Base-by-base conservation (phyloP, 495 filamentous ascomycete genomes). In the Penicillium angulare region DNA sequence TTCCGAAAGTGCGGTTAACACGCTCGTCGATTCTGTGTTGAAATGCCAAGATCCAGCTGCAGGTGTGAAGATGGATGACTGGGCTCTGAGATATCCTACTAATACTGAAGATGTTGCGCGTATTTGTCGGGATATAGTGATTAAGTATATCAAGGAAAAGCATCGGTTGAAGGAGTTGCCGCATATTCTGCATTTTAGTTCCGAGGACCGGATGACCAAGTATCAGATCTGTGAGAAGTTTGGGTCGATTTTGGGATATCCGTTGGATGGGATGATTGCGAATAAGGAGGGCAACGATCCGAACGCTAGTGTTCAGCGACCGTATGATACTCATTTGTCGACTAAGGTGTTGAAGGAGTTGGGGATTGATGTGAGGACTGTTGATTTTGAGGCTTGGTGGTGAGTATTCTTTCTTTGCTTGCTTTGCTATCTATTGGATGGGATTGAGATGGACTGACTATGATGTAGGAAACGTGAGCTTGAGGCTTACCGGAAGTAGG, bases 311-410 rank as follows among this genome's bases (percentile, higher is more conserved):
- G 88, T 90, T 13, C 78, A 89, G 73, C 80, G 92, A 45, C 92
- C 92, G 8, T 96, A 89, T 70, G 91, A 97, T 68, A 90, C 87
- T 50, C 90, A 96, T 62, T 76, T 97, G 18, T 90, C 87, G 46
- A 96, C 84, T 15, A 81, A 84, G 73, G 82, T 72, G 22, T 65
- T 97, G 47, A 82, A 80, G 64, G 83, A 91, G 15, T 58, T 96
- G 46, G 90, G 84, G 0, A 88, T 97, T 46, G 77, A 89, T 59
- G 85, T 92, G 34, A 69, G 74, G 16, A 90, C 89, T 0, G 77
- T 85, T 63, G 79, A 91, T 51, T 96, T 97, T 59, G 75, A 73
- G 23, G 82, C 75, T 20, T 97, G 92, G 92, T 97, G 92, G 92
- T 86, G 69, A 69, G 83, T 79, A n/a, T n/a, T n/a, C n/a, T n/a